Base-by-base conservation (phyloP, 75 land plant genomes). In the Selaginella tamariscina region DNA sequence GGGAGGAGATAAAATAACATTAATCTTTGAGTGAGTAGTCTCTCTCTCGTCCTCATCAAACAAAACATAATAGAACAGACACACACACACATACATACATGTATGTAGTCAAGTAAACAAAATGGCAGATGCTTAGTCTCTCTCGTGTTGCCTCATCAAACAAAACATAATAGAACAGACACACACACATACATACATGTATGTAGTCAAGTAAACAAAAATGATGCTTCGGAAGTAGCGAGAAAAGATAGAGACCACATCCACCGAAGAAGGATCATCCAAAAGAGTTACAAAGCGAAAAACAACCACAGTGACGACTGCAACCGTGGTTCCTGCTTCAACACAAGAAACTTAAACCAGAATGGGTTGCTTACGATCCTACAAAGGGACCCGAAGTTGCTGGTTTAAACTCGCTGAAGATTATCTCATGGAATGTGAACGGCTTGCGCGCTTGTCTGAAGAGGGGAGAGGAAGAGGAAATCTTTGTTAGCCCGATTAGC, bases 341-440 rank as follows among this genome's bases (percentile, higher is more conserved):
- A 1, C 97, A 92, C 68, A 88, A 88, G 78, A 92, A 85, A 60
- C 84, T 84, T 23, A 80, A 86, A 56, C 54, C 71, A 44, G 85
- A 75, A 2, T 92, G 97, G 97, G 33, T 84, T 73, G 68, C 94
- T 27, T 92, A 92, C 75, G 85, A 88, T 71, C 97, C 97, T 27
- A 54, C 30, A 31, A 88, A 86, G 93, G 77, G 97, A 65, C 82
- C 83, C 18, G 68, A 39, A 64, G 77, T 80, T 33, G 74, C 63
- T 60, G 79, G 30, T 39, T 73, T 69, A 33, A 79, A 77, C 20
- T 66, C n/a, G 54, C 32, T 88, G 76, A 88, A 86, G 71, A 56
- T 92, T 27, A 33, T 92, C 32, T 92, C 97, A 29, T 92, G 97
- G 94, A 92, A 92, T 74, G 97, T 92, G 23, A 92, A 92, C 80